A percentile compares a stretch with the other conserved stretches of the same genome.
These are phyloP conservation scores for Pichia pseudocactophila DNA, from an alignment of 805 yeast species.

Conservation along the genomic window DNA sequence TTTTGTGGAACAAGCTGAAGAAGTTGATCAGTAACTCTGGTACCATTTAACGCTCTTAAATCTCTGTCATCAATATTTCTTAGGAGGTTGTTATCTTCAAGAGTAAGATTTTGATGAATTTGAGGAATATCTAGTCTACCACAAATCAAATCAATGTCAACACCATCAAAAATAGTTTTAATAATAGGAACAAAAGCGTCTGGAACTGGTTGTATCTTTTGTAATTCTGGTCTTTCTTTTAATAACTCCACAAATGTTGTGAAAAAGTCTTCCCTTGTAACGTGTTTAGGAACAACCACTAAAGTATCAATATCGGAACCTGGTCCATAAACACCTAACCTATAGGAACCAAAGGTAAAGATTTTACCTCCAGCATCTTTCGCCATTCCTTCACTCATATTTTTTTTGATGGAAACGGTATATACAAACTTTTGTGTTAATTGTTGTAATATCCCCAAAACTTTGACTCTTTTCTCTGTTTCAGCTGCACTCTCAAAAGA, in stretches of 20 bases:
- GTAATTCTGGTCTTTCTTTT: constrained; percentile 68
- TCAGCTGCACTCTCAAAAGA: constrained; percentile 86
- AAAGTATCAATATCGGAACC: constrained; percentile 96
- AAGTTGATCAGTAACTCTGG: constrained; percentile 95
- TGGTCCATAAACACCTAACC: constrained; percentile 95
- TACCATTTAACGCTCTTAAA: constrained; percentile 84
- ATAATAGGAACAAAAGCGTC: constrained; percentile 98
- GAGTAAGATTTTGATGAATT: constrained; percentile 64
- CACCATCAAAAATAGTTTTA: constrained; percentile 78
- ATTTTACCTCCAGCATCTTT: constrained; percentile 95
- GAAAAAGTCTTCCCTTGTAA: constrained; percentile 82
- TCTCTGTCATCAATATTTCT: constrained; percentile 88
- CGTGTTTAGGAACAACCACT: constrained; percentile 96
- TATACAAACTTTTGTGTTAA: constrained; percentile 77
- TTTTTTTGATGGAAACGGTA: constrained; percentile 66
- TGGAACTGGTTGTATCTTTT: constrained; percentile 88
- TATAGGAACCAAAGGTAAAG: constrained; percentile 91
- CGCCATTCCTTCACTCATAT: constrained; percentile 97
- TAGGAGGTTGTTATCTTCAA: constrained; percentile 77
- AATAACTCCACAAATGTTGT: constrained; percentile 65
- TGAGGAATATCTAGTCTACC: constrained; percentile 79
- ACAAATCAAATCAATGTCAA: constrained; percentile 86
- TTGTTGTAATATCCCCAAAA: constrained; percentile 60
- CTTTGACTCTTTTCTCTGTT: constrained; percentile 71
- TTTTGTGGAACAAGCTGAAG: constrained; percentile 85